Base-by-base conservation (phyloP, 495 filamentous ascomycete species). In the Collariella sp. region DNA sequence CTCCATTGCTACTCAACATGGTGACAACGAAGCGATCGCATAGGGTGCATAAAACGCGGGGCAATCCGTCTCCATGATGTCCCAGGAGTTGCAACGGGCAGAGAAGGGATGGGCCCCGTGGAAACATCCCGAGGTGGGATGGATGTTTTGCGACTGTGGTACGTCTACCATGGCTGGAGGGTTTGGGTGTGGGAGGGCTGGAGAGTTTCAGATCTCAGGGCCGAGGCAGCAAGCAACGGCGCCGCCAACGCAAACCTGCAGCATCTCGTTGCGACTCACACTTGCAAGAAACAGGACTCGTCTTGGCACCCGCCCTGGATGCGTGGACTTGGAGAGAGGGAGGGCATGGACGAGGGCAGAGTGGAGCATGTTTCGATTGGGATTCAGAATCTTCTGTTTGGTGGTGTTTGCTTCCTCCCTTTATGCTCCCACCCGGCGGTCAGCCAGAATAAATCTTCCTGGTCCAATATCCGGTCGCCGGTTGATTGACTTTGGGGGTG, bases 361-460 rank as follows among this genome's bases (percentile, higher is more conserved):
- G 44, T 46, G 44, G 38, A 16, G 38, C 16, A 3, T 16, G 11
- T 15, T 35, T 35, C 19, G 46, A 18, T 15, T 11, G 31, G 20
- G 19, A 16, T 19, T 15, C 13, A 11, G 19, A 38, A 4, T 5
- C 33, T n/a, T 42, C 40, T 52, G 50, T 52, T 52, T 53, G 31
- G 50, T 53, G 31, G 50, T 53, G 50, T 53, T 61, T 57, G 49
- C 31, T 7, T 26, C 44, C 55, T 45, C 31, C 55, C 40, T 55
- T 57, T 55, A 63, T 63, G 58, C 61, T 58, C 52, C 38, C 47
- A 55, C 47, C 52, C 55, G 58, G 48, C 61, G 48, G 48, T 62
- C 58, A 39, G 39, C 49, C 59, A 64, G 22, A 41, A 44, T n/a
- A n/a, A n/a, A n/a, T n/a, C n/a, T 33, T 46, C 59, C 15, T 10